These are phyloP conservation scores for Linaria vulgaris DNA, from an alignment of 257 asterid species.

Conservation along the genomic window DNA sequence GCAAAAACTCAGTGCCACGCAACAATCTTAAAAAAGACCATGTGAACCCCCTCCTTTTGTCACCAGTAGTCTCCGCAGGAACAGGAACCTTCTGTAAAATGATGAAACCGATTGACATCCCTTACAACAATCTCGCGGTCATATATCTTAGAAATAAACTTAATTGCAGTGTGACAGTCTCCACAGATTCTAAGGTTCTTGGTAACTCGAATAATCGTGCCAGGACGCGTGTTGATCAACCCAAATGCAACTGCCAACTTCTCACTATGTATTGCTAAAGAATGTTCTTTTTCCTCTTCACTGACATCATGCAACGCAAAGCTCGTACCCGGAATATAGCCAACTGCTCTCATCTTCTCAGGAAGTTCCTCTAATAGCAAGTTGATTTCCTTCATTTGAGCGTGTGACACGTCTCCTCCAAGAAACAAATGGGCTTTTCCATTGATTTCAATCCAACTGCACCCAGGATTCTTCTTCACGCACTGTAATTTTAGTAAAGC, in stretches of 20 bases:
- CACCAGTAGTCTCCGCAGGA: conserved; percentile 83
- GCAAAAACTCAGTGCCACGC: background rate
- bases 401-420: conserved; percentile 61
- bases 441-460: conserved; percentile 75
- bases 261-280: conserved; percentile 61
- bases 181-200: conserved; percentile 83
- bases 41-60: conserved; percentile 15
- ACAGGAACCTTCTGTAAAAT: conserved; percentile 62
- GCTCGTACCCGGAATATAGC: conserved; percentile 60
- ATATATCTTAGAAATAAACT: conserved; percentile 57
- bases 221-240: conserved; percentile 50
- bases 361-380: conserved; percentile 54
- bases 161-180: conserved; percentile 71
- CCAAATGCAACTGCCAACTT: conserved; percentile 70
- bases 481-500: conserved; percentile 40
- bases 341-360: conserved; percentile 58
- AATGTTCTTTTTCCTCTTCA: conserved; percentile 67
- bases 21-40: background rate
- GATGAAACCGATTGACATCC: conserved; percentile 80
- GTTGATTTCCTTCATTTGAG: conserved; percentile 45
- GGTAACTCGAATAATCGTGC: conserved; percentile 54
- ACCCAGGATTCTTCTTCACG: conserved; percentile 77
- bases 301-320: conserved; percentile 69
- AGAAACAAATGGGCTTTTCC: conserved; percentile 59
- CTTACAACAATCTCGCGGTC: conserved; percentile 69